A percentile compares a stretch with the other conserved stretches of the same genome.
These are phyloP conservation scores for Coffea canephora DNA, from an alignment of 257 asterid species.

Conservation along the genomic window DNA sequence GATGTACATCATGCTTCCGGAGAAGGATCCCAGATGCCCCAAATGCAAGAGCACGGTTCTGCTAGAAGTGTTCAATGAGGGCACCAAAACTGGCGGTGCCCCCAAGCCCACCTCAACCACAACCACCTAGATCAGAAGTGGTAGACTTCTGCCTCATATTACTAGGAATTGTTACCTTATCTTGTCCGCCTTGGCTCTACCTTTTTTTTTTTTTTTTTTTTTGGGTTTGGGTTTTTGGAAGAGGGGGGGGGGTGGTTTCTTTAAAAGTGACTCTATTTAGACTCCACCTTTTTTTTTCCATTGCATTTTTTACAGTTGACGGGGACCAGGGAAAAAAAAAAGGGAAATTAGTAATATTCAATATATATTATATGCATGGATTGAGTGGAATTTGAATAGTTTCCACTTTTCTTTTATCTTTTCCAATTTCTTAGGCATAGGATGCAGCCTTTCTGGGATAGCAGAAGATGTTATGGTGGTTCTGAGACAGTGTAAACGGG, in stretches of 20 bases:
- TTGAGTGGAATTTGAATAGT: constrained; percentile 64
- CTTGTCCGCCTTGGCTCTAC: background rate
- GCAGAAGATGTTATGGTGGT: constrained; percentile 17
- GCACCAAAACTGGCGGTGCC: constrained; percentile 2
- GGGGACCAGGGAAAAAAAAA: background rate
- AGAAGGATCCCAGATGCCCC: constrained; percentile 80
- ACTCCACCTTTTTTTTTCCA: constrained; percentile 50
- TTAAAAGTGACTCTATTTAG: constrained; percentile 42
- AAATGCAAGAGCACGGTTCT: constrained; percentile 84
- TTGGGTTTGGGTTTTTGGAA: too few species aligned
- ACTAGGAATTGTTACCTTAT: constrained; percentile 2
- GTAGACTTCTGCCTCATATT: background rate
- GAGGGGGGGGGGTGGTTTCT: too few species aligned
- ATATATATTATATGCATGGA: constrained; percentile 12
- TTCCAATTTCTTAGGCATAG: background rate
- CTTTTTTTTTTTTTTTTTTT: constrained; percentile 1
- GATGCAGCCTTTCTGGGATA: constrained; percentile 7
- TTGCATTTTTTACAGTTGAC: background rate
- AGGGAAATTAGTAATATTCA: background rate
- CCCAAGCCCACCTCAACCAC: background rate
- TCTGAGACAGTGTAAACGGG: constrained; percentile 19
- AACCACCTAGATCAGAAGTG: constrained; percentile 24
- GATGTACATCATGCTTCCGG: constrained; percentile 88
- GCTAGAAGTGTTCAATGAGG: constrained; percentile 52
- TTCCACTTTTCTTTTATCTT: constrained; percentile 22